These are phyloP conservation scores for Thalassia testudinum DNA, from an alignment of 116 monocot species.

Conservation along the genomic window DNA sequence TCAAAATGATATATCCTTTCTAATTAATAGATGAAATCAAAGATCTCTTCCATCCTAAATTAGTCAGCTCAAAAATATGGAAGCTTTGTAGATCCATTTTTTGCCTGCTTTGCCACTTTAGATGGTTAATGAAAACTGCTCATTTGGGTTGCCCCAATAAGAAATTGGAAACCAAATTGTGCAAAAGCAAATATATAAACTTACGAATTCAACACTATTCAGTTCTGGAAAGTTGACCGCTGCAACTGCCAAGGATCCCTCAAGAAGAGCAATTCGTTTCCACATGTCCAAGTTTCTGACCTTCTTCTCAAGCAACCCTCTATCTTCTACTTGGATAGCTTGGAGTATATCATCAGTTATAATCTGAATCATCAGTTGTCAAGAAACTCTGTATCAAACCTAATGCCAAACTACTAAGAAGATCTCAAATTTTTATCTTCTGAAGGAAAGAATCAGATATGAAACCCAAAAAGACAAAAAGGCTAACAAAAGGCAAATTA, in stretches of 20 bases:
- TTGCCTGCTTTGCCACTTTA: no score
- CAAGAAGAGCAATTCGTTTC: constrained; percentile 69
- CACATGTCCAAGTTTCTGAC: constrained; percentile 70
- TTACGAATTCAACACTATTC: constrained; percentile 88
- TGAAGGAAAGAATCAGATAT: no score
- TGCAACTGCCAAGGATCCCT: constrained; percentile 82
- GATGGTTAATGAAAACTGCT: no score
- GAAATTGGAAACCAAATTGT: no score
- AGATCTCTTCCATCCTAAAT: no score
- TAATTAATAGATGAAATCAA: no score
- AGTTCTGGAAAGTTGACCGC: constrained; percentile 79
- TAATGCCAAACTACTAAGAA: neutral
- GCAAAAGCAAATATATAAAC: constrained; percentile 1
- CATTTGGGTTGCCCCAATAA: no score
- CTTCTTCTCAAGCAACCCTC: constrained; percentile 85
- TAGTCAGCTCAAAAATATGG: no score
- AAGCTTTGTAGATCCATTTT: no score
- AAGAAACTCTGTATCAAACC: neutral
- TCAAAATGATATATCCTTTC: no score
- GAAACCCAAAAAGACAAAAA: no score
- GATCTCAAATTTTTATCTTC: neutral
- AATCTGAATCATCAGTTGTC: constrained; percentile 31
- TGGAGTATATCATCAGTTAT: constrained; percentile 82
- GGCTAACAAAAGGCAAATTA: no score
- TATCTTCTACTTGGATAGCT: constrained; percentile 93